Evolutionary conservation across 2,329 filamentous ascomycete species (phyloP).

Genomic region (Arthroderma sp.): DNA sequence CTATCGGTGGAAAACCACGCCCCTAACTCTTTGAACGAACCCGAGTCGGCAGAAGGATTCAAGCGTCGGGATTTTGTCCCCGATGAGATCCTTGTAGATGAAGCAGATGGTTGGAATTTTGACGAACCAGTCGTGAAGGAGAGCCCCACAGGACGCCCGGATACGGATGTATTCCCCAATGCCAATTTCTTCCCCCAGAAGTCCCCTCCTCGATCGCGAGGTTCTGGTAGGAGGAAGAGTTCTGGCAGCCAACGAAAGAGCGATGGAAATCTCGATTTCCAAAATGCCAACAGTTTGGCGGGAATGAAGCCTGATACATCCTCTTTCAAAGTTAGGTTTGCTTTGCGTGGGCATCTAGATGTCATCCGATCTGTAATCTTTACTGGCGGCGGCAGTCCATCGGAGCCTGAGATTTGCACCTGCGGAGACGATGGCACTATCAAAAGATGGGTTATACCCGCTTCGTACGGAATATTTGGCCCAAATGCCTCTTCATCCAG

Average conservation of each 20-base stretch:
- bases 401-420: conserved; percentile 93
- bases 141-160: conserved; percentile 45
- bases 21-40: conserved; percentile 39
- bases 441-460: conserved; percentile 91
- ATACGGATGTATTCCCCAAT: conserved; percentile 76
- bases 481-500: conserved; percentile 41
- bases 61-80: neutral
- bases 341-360: conserved; percentile 80
- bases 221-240: conserved; percentile 65
- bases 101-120: conserved; percentile 82
- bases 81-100: conserved; percentile 24
- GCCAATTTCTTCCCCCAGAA: conserved; percentile 66
- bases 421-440: conserved; percentile 90
- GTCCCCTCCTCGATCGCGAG: conserved; percentile 57
- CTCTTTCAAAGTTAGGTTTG: conserved; percentile 86
- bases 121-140: conserved; percentile 55
- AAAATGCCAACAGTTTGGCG: conserved; percentile 28
- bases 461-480: conserved; percentile 51
- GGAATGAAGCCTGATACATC: conserved; percentile 50
- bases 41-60: neutral
- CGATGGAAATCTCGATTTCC: conserved; percentile 51
- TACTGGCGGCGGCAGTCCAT: conserved; percentile 86
- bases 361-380: conserved; percentile 92
- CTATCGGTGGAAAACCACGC: neutral
- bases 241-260: conserved; percentile 57